Base-by-base conservation (phyloP, 2,329 filamentous ascomycete species). In the Xylaria sp. region DNA sequence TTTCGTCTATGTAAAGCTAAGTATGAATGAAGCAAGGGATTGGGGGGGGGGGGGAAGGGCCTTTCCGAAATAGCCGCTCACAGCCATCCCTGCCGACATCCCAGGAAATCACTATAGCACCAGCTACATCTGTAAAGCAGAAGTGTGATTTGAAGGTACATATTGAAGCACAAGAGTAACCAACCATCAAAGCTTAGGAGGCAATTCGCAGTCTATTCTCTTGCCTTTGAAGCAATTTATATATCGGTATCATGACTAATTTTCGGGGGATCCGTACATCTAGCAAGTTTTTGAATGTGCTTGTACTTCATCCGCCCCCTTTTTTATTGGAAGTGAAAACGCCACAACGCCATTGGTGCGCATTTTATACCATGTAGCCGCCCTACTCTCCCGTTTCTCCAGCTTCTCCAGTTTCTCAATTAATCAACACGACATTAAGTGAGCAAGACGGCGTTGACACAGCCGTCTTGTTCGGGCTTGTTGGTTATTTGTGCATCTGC, bases 381-480 rank as follows among this genome's bases (percentile, higher is more conserved):
- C n/a, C 14, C 8, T 14, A 19, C 17, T 15, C 38, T 4, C 15
- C 25, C 12, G 28, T 17, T 17, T 40, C 28, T 9, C n/a, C n/a
- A 35, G 37, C 58, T 28, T 28, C 23, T 28, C 5, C 28, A 9
- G 28, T 4, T 14, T 15, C 9, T 12, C 3, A 6, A 7, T 43
- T 3, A 21, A 33, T 37, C 23, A 19, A 2, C 3, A 35, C 6
- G 8, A 23, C 14, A 0, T 43, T 69, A 75, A 2, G 72, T 70
- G 4, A 75, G 68, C 28, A 74, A 57, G 14, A 73, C 72, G 7
- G 76, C 78, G 68, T 82, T 82, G 62, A 82, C 74, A 64, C 80
- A 60, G 4, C 64, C 64, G 31, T 64, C 63, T 33, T 64, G 79
- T 72, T 83, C 80, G 2, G 79, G 79, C 68, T 80, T 81, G 73